Percentiles rank a stretch among this genome's conserved stretches.
Conservation (phyloP, 2,329 filamentous ascomycete genomes). For the Xylariaceae sp. region DNA sequence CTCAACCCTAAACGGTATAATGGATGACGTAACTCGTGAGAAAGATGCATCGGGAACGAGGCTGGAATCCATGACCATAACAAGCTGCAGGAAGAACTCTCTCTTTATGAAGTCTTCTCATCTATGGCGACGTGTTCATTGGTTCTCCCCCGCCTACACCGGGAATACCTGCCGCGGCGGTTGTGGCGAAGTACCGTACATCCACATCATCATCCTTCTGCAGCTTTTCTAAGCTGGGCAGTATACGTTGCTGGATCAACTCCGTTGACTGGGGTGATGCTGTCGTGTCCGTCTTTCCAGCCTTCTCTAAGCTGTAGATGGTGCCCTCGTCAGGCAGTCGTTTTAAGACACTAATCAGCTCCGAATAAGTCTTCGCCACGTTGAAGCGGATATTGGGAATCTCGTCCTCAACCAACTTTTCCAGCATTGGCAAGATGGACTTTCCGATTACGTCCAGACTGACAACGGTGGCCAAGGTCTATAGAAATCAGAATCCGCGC, state of each 20-base stretch:
- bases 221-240: conserved; percentile 91
- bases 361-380: conserved; percentile 95
- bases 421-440: conserved; percentile 94
- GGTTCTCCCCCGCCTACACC: conserved; percentile 61
- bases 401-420: conserved; percentile 90
- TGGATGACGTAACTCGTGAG: conserved; percentile 26
- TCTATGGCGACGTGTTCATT: conserved; percentile 72
- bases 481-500: conserved; percentile 26
- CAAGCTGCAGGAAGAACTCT: conserved; percentile 30
- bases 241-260: conserved; percentile 83
- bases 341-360: conserved; percentile 89
- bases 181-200: conserved; percentile 96
- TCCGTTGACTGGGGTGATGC: conserved; percentile 77
- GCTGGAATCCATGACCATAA: conserved; percentile 35
- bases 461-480: conserved; percentile 94
- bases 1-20: conserved; percentile 32
- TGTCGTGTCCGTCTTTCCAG: conserved; percentile 60
- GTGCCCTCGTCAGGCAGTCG: conserved; percentile 89
- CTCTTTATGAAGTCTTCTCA: conserved; percentile 44
- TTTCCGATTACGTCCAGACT: conserved; percentile 91
- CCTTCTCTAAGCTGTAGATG: conserved; percentile 83
- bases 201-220: conserved; percentile 98
- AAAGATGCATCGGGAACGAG: conserved; percentile 34
- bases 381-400: conserved; percentile 99
- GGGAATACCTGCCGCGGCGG: conserved; percentile 71